Evolutionary conservation across 768 basidiomycete species (phyloP), one percentile per base, ranked within the genome.

Genomic region (Kwoniella dendrophila): DNA sequence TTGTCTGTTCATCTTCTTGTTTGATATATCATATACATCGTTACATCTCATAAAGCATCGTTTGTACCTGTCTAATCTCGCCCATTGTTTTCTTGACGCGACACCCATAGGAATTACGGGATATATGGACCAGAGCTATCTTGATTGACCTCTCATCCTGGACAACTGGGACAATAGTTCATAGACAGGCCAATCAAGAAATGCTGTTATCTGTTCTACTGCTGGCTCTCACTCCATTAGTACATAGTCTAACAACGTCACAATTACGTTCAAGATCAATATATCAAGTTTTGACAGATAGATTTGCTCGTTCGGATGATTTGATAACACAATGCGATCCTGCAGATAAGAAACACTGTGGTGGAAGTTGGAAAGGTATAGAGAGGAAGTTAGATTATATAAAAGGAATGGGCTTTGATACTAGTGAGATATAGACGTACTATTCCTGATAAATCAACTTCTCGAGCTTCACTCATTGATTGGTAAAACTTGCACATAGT

Each of bases 341-440:
- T 22, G 65, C 53, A 5, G 51, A 56, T 41, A 75, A 56, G 54
- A 44, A 59, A 41, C 77, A 77, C 57, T 79, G 78, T 60, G 78
- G 78, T 22, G 78, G 78, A 24, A 69, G 63, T 26, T 79, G 75
- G 74, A 73, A 75, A 44, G 78, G 78, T 1, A 68, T 78, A 20
- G 69, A 69, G 58, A 48, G 64, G 50, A 67, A 69, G 44, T 62
- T 80, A 40, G 78, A 72, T 30, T 80, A 80, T 63, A 80, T 80
- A 41, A 72, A 78, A 40, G 77, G 70, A 11, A 78, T 80, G 76
- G 80, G 80, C 0, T 80, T 80, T 64, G 76, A 80, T 69, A 78
- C 76, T 22, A 64, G 74, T 75, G 44, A 55, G 65, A 48, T 10
- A n/a, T 4, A 26, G 16, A 11, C 1, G 27, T 18, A 33, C 49